These are phyloP conservation scores for Plantago rigida DNA, from an alignment of 305 asterid species.

Conservation along the genomic window DNA sequence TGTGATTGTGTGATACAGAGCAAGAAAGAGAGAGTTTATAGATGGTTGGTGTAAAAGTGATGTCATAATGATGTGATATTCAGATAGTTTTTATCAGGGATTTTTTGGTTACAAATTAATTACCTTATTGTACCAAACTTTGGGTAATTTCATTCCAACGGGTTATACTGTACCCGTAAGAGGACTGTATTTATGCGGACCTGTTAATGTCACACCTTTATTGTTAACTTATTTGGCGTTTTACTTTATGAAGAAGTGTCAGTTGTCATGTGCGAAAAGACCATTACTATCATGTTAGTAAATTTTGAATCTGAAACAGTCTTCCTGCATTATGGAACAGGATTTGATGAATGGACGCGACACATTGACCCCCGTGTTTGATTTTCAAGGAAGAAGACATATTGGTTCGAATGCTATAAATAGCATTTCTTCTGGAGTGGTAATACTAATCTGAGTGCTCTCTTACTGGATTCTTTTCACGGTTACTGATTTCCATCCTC, in stretches of 20 bases:
- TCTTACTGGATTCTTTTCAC: conserved; percentile 1
- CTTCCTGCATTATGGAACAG: conserved; percentile 37
- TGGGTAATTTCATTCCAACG: too few species aligned
- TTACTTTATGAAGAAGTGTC: conserved; percentile 10
- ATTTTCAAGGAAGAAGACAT: conserved; percentile 81
- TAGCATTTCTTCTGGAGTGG: conserved; percentile 79
- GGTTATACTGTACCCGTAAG: too few species aligned
- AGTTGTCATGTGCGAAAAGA: background rate
- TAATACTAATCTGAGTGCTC: conserved; percentile 33
- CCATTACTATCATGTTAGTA: background rate
- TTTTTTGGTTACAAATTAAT: too few species aligned
- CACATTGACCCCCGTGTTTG: conserved; percentile 61
- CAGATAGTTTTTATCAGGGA: too few species aligned
- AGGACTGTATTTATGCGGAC: too few species aligned
- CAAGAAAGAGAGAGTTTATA: too few species aligned
- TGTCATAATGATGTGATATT: too few species aligned
- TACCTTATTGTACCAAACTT: too few species aligned
- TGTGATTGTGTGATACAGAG: too few species aligned
- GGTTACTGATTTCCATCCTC: conserved; percentile 22
- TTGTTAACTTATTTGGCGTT: conserved; percentile 4
- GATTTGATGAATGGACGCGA: conserved; percentile 75
- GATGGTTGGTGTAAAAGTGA: too few species aligned
- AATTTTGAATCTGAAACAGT: background rate
- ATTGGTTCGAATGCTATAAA: conserved; percentile 51
- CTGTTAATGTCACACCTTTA: background rate